Evolutionary conservation across 257 asterid genomes (phyloP), one percentile per base, ranked within the genome.

Genomic region (Cinchona pubescens): DNA sequence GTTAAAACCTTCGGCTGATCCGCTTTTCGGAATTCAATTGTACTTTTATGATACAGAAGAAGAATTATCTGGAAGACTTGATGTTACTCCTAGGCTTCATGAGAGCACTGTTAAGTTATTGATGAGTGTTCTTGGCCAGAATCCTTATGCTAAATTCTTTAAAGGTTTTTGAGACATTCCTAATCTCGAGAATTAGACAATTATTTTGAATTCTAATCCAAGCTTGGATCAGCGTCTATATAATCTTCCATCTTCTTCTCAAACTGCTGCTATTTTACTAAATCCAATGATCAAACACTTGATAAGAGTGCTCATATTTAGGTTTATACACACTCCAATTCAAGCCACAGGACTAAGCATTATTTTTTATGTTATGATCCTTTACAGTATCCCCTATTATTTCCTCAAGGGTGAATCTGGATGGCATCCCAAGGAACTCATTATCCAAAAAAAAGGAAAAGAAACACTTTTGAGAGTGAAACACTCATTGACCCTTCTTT

Each of bases 1-100:
- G 9, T 0, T 1, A n/a, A n/a, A n/a, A n/a, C n/a, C 62, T 0
- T 7, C 32, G 0, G 14, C 1, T 0, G 5, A 56, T 2, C 1
- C 0, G 1, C 1, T 32, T 23, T 23, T 15, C 8, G 15, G 32
- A 0, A 1, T 56, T 0, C 62, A n/a, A 2, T 0, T 56, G 3
- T 56, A 53, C 1, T 53, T 56, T 56, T 56, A 1, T 56, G 32
- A 56, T 7, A 23, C 15, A 7, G 32, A 7, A 7, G 62, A 56
- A 10, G 30, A 56, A 6, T 11, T 53, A 1, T 19, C 27, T 0
- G 21, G 21, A 23, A 19, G 11, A 8, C 59, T 53, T 19, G 1
- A 6, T 21, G 3, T 19, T 53, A 1, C 5, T 5, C n/a, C n/a
- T 4, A 53, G 27, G 1, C 7, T 53, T 7, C 59, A 11, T 19